Conservation (phyloP, 1,139 yeast species). For the Yamadazyma dushanensis region DNA sequence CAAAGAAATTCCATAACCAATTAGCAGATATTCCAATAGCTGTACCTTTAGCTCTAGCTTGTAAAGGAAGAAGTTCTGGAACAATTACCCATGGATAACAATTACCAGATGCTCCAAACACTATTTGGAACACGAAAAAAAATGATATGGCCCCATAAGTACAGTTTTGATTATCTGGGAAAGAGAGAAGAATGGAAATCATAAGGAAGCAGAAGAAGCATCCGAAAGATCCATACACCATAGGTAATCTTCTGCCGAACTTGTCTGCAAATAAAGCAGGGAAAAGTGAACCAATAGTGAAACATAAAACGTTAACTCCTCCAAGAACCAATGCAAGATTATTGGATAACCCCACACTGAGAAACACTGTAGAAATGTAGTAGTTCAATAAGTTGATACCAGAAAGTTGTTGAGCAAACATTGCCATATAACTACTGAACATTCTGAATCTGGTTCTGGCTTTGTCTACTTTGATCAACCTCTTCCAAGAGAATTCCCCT, state of each 20-base stretch:
- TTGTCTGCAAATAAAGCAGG: constrained; percentile 63
- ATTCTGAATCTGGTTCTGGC: constrained; percentile 46
- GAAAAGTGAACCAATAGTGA: constrained; percentile 62
- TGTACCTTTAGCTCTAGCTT: constrained; percentile 27
- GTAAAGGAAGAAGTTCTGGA: constrained; percentile 22
- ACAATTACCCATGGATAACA: constrained; percentile 31
- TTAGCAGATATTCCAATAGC: constrained; percentile 36
- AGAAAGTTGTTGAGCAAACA: constrained; percentile 52
- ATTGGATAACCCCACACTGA: constrained; percentile 58
- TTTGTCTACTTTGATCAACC: constrained; percentile 10
- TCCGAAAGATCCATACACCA: constrained; percentile 47
- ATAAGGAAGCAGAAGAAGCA: constrained; percentile 21
- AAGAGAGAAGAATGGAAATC: constrained; percentile 13
- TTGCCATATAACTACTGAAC: constrained; percentile 54
- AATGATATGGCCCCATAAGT: constrained; percentile 18
- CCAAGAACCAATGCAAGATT: constrained; percentile 64
- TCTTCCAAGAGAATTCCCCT: constrained; percentile 12
- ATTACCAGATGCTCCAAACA: constrained; percentile 24
- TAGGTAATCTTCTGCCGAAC: constrained; percentile 68
- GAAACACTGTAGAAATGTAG: constrained; percentile 73
- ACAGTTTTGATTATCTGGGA: constrained; percentile 5
- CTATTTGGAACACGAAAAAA: constrained; percentile 13
- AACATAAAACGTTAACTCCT: constrained; percentile 49
- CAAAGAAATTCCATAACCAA: constrained; percentile 40
- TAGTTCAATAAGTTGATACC: constrained; percentile 83